Percentiles rank a stretch among this genome's conserved stretches.
Evolutionary conservation across 768 basidiomycete species (phyloP).

Genomic region (Leccinum pellstonianum): DNA sequence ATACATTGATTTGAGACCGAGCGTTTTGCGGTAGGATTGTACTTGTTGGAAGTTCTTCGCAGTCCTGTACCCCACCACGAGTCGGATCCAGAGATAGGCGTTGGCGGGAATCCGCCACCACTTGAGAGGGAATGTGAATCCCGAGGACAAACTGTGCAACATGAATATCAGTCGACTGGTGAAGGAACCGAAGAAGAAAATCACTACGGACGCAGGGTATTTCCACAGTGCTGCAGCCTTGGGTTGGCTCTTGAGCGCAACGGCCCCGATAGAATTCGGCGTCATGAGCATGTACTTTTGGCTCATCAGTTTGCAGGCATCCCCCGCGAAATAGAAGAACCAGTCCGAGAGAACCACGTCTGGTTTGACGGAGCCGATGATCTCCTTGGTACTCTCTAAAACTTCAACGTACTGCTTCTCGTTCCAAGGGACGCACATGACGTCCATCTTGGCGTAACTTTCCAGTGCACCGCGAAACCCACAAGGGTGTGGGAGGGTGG

Average conservation of each 20-base stretch:
- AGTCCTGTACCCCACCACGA: neutral
- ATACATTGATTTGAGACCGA: neutral
- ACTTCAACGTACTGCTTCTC: too few relatives aligned
- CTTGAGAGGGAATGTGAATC: slow-evolving; percentile 12
- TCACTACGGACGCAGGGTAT: slow-evolving; percentile 4
- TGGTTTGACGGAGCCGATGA: too few relatives aligned
- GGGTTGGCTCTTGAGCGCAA: neutral
- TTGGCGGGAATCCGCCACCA: slow-evolving; percentile 17
- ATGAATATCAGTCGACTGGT: neutral
- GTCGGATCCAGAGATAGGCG: slow-evolving; percentile 1
- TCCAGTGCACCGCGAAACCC: too few relatives aligned
- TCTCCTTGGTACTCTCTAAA: too few relatives aligned
- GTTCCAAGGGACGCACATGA: too few relatives aligned
- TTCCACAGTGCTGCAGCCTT: slow-evolving; percentile 7
- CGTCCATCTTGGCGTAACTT: too few relatives aligned
- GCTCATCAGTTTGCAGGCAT: neutral
- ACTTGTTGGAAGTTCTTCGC: neutral
- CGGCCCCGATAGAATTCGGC: slow-evolving; percentile 1
- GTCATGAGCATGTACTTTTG: slow-evolving; percentile 7
- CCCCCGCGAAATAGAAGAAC: slow-evolving; percentile 1
- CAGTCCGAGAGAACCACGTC: too few relatives aligned
- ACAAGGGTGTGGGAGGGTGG: too few relatives aligned
- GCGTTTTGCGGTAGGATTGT: neutral
- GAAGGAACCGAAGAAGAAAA: neutral
- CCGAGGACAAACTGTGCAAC: slow-evolving; percentile 10